These are phyloP conservation scores for Geosmithia putterillii DNA, from an alignment of 2,329 filamentous ascomycete species.

Conservation along the genomic window DNA sequence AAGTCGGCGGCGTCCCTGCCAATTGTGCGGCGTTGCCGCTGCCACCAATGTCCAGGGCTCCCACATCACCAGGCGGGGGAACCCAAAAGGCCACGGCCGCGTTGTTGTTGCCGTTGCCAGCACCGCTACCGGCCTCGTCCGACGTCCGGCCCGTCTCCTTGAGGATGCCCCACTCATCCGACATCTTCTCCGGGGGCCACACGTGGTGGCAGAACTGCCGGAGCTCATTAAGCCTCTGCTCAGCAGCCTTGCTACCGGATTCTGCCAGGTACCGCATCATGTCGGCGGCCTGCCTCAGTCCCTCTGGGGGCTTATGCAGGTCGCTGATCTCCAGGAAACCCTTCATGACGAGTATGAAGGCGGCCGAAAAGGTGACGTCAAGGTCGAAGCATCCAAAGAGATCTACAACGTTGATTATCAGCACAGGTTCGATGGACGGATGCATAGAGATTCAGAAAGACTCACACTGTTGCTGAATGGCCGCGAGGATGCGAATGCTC, in stretches of 20 bases:
- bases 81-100: not conserved
- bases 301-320: slow-evolving; percentile 9
- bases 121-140: not conserved
- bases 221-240: slow-evolving; percentile 10
- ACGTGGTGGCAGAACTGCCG: slow-evolving; percentile 13
- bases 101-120: not conserved
- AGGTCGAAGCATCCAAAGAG: slow-evolving; percentile 15
- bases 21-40: not conserved
- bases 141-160: not conserved
- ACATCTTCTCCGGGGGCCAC: slow-evolving; percentile 10
- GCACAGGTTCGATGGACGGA: not conserved
- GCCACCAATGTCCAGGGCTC: not conserved
- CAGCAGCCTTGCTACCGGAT: slow-evolving; percentile 12
- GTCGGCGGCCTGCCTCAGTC: slow-evolving; percentile 9
- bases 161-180: slow-evolving; percentile 10
- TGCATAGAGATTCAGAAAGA: no score
- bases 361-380: slow-evolving; percentile 14
- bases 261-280: slow-evolving; percentile 10
- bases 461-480: slow-evolving; percentile 5
- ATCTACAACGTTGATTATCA: slow-evolving; percentile 3
- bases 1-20: not conserved
- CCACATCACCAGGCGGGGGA: not conserved
- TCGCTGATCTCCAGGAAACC: slow-evolving; percentile 12
- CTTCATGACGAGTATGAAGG: slow-evolving; percentile 14
- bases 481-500: slow-evolving; percentile 11